Conservation (phyloP, 306 rosid genomes). For the Glycine soja region DNA sequence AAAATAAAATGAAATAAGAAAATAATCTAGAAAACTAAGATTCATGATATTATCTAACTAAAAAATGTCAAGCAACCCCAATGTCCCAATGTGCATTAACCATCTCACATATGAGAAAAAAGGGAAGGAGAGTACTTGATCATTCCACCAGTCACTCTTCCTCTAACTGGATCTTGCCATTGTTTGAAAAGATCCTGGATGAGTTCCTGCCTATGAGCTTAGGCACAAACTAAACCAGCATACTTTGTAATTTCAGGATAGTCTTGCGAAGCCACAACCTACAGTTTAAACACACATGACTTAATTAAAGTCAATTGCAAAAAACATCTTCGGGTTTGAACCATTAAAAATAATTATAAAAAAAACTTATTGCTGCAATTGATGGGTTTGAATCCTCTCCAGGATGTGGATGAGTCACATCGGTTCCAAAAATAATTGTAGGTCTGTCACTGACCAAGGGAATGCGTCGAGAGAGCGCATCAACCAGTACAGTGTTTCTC, state of each 20-base stretch:
- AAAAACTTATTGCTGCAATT: conserved; percentile 83
- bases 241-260: conserved; percentile 98
- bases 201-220: conserved; percentile 96
- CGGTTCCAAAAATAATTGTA: conserved; percentile 97
- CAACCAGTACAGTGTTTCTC: conserved; percentile 90
- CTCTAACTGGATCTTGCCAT: conserved; percentile 95
- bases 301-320: not conserved
- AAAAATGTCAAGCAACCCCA: not conserved
- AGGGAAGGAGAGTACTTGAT: conserved; percentile 64
- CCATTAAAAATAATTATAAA: not conserved
- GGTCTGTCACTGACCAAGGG: conserved; percentile 94
- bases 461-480: conserved; percentile 87
- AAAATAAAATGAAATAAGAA: not conserved
- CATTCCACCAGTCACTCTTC: conserved; percentile 93
- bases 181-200: conserved; percentile 90
- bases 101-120: not conserved
- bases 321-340: not conserved
- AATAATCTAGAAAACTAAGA: not conserved
- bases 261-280: conserved; percentile 99
- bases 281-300: not conserved
- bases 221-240: conserved; percentile 96
- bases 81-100: not conserved
- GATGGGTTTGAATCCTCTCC: conserved; percentile 99
- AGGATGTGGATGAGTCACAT: conserved; percentile 98
- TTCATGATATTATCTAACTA: not conserved